Evolutionary conservation across 2,329 filamentous ascomycete species (phyloP).

Genomic region (Leptoxyphium fumago): DNA sequence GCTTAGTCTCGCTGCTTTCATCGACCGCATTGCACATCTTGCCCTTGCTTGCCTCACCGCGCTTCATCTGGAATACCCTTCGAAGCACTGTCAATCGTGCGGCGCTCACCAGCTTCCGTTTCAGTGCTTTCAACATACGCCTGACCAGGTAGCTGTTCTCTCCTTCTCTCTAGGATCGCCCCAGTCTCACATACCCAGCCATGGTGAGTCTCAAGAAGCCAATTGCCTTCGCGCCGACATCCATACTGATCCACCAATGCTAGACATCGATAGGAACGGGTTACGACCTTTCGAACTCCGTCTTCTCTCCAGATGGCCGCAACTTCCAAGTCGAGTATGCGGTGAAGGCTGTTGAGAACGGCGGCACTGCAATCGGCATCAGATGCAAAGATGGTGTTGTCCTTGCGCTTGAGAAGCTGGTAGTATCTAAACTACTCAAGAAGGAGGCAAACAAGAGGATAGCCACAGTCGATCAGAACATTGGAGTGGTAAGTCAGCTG

Average conservation of each 20-base stretch:
- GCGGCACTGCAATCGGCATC: slow-evolving; percentile 90
- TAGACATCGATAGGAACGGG: slow-evolving; percentile 99
- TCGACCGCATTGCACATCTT: no score
- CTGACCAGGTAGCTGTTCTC: no score
- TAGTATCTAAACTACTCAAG: slow-evolving; percentile 90
- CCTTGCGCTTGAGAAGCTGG: slow-evolving; percentile 89
- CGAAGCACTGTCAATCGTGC: no score
- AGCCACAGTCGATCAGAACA: slow-evolving; percentile 81
- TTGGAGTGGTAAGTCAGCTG: slow-evolving; percentile 62
- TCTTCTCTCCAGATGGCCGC: slow-evolving; percentile 96
- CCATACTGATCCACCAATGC: neutral
- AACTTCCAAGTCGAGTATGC: slow-evolving; percentile 99
- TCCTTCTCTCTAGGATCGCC: no score
- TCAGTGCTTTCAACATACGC: no score
- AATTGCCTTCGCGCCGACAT: no score
- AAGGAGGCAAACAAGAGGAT: slow-evolving; percentile 94
- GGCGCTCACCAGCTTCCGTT: no score
- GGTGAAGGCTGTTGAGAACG: slow-evolving; percentile 95
- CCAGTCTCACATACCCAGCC: no score
- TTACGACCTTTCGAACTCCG: slow-evolving; percentile 98
- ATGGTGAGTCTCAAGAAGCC: no score
- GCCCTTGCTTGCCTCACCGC: no score
- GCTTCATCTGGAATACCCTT: no score
- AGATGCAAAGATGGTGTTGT: slow-evolving; percentile 95
- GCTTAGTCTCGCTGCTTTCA: no score